Evolutionary conservation across 805 yeast genomes (phyloP), one percentile per base, ranked within the genome.

Genomic region (Lipomyces yamadae): DNA sequence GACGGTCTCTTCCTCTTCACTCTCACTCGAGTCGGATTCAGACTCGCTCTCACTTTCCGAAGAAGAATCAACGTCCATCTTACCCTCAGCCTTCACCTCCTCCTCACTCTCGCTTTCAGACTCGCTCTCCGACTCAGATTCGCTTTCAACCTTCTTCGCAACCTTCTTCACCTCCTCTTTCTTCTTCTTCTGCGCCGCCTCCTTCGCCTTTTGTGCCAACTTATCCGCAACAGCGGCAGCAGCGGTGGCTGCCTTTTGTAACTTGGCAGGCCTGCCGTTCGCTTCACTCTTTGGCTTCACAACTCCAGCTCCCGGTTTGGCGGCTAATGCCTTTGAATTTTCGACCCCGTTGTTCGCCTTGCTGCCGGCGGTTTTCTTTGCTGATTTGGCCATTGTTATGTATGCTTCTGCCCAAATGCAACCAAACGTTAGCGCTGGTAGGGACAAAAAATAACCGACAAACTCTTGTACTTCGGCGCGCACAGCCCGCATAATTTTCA

Each of bases 151-250:
- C 34, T 52, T 32, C 55, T 52, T 52, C 55, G 13, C 34, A 52
- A 32, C 24, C 48, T 50, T 53, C 57, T 48, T 45, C 10, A 11
- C 56, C 18, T 61, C 63, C 64, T 61, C 48, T 37, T n/a, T 33
- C 48, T 39, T 45, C 48, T 39, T 45, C 72, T 66, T 76, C 80
- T 24, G 24, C 24, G 24, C 1, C 24, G 65, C 70, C 71, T 71
- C 72, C 75, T 70, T 71, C 56, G 69, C 69, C 68, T 72, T 70
- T 72, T 76, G 70, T 37, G 73, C 74, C 13, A 65, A 42, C 71
- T 73, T 73, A 56, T 78, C 75, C 63, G 80, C 81, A 62, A 80
- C 65, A 33, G 57, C 63, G 18, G 70, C 63, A 37, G 68, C 70
- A 8, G 68, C 68, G 45, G 70, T 45, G 33, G 77, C 70, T 59